These are phyloP conservation scores for Lindgomyces ingoldianus DNA, from an alignment of 495 filamentous ascomycete species.

Conservation along the genomic window DNA sequence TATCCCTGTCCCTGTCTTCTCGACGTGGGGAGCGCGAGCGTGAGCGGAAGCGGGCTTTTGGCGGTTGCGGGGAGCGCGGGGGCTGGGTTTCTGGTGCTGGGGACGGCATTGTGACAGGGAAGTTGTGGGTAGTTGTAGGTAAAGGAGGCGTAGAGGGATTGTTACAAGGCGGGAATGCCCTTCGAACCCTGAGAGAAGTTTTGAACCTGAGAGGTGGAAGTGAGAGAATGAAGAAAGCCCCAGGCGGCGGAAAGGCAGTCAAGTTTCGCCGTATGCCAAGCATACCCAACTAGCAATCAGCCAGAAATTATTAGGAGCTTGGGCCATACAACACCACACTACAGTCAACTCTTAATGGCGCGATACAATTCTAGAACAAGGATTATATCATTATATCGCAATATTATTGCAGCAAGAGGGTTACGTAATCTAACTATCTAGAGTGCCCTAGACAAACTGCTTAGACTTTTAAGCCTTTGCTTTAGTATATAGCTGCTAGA, in stretches of 20 bases:
- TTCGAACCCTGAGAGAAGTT: too few relatives aligned
- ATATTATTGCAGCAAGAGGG: too few relatives aligned
- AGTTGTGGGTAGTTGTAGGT: neutral
- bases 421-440: too few relatives aligned
- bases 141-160: constrained; percentile 3
- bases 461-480: too few relatives aligned
- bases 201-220: neutral
- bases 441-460: too few relatives aligned
- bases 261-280: neutral
- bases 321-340: neutral
- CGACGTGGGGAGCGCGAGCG: constrained; percentile 26
- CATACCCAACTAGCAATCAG: neutral
- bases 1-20: neutral
- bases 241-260: too few relatives aligned
- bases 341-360: too few relatives aligned
- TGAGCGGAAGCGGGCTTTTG: neutral
- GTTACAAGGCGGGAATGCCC: neutral
- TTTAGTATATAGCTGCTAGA: too few relatives aligned
- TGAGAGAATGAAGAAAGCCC: neutral
- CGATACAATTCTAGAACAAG: too few relatives aligned
- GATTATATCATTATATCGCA: too few relatives aligned
- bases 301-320: constrained; percentile 1
- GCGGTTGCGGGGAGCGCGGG: neutral
- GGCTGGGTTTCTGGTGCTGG: neutral
- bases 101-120: neutral